phyloP scores from a whole-genome alignment of 1,139 yeast genomes.

The Yamadazyma membranifaciens region DNA sequence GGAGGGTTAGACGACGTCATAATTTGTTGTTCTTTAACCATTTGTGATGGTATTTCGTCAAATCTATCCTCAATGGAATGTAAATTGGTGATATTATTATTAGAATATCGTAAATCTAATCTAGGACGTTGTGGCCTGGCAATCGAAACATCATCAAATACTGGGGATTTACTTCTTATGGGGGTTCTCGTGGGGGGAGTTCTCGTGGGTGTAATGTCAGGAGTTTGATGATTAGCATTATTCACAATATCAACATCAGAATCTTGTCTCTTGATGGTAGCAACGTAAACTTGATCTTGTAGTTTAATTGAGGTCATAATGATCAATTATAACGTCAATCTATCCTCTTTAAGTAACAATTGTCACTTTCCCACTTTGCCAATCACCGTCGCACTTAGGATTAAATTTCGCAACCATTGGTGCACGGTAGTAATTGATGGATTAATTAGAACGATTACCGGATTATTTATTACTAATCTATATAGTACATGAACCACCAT shows the following conservation, averaged over 20 bases:
- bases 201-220: too few relatives aligned
- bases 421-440: not conserved
- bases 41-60: slow-evolving; percentile 3
- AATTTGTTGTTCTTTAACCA: slow-evolving; percentile 7
- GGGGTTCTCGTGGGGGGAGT: too few relatives aligned
- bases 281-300: slow-evolving; percentile 9
- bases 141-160: not conserved
- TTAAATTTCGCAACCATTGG: too few relatives aligned
- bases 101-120: slow-evolving; percentile 13
- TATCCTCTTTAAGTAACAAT: too few relatives aligned
- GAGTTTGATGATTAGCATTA: not conserved
- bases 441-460: too few relatives aligned
- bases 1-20: slow-evolving; percentile 38
- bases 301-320: not conserved
- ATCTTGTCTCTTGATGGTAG: slow-evolving; percentile 12
- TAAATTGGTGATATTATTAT: slow-evolving; percentile 13
- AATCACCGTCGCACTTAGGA: too few relatives aligned
- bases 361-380: too few relatives aligned
- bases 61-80: not conserved
- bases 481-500: slow-evolving; percentile 18
- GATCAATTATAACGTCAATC: too few relatives aligned
- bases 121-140: slow-evolving; percentile 14
- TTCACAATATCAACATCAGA: slow-evolving; percentile 5
- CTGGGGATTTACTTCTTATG: not conserved
- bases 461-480: not conserved